phyloP scores from a whole-genome alignment of 2,329 filamentous ascomycete species.

The Polychaeton citri region DNA sequence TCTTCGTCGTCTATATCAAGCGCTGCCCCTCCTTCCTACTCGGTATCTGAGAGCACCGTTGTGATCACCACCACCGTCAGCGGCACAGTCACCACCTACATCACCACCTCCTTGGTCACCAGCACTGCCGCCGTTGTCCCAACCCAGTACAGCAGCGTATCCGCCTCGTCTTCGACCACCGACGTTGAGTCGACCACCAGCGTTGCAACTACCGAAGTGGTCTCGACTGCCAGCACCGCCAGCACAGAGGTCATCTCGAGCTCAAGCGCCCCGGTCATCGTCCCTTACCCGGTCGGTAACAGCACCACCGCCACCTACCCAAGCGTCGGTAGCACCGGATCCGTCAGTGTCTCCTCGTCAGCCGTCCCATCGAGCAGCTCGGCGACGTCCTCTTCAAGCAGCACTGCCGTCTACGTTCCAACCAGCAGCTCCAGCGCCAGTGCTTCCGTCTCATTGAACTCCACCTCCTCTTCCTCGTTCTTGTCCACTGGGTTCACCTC shows the following conservation, averaged over 20 bases:
- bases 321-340: neutral
- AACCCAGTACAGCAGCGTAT: neutral
- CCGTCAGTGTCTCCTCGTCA: neutral
- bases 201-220: neutral
- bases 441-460: no score
- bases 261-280: neutral
- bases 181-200: neutral
- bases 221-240: neutral
- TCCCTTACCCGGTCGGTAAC: neutral
- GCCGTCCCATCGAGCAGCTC: neutral
- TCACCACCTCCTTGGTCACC: neutral
- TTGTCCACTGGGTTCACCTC: neutral
- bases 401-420: no score
- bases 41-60: neutral
- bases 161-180: neutral
- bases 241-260: neutral
- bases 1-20: neutral
- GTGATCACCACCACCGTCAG: neutral
- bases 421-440: neutral
- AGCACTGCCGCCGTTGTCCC: neutral
- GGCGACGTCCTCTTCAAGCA: neutral
- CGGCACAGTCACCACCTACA: neutral
- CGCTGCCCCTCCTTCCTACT: neutral
- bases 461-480: neutral
- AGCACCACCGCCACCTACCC: neutral